Percentiles rank a stretch among this genome's conserved stretches.
phyloP scores from a whole-genome alignment of 139 green algal species.

The Trebouxia sp. region DNA sequence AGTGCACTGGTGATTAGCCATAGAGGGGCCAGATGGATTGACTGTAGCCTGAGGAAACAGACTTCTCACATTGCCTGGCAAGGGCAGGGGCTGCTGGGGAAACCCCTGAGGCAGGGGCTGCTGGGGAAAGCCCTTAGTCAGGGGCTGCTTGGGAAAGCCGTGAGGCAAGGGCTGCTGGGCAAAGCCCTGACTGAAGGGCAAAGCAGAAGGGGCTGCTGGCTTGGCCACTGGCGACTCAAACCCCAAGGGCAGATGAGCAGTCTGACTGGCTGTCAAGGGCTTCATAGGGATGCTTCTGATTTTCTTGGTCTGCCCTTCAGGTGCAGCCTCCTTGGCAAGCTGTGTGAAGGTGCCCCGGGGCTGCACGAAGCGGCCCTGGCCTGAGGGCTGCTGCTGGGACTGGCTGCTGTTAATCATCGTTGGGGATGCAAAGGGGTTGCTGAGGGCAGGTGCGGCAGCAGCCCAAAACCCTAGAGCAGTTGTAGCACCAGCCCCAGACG shows the following conservation, averaged over 20 bases:
- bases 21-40: neutral
- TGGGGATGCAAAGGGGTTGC: conserved; percentile 8
- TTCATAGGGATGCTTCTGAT: conserved; percentile 5
- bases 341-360: too few species aligned
- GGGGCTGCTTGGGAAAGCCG: neutral
- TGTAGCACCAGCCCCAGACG: neutral
- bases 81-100: neutral
- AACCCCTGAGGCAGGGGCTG: neutral
- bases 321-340: too few species aligned
- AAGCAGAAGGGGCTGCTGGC: neutral
- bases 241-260: neutral
- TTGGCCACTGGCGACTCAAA: neutral
- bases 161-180: neutral
- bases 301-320: neutral
- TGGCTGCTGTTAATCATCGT: neutral
- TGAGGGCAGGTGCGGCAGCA: neutral
- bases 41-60: neutral
- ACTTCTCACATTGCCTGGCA: too few species aligned
- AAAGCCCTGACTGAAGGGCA: neutral
- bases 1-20: neutral
- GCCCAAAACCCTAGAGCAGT: neutral
- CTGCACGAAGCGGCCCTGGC: too few species aligned
- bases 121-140: neutral
- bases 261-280: neutral
- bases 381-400: neutral